Conservation (phyloP, 1,284 basidiomycete genomes). For the Inonotus hispidus region DNA sequence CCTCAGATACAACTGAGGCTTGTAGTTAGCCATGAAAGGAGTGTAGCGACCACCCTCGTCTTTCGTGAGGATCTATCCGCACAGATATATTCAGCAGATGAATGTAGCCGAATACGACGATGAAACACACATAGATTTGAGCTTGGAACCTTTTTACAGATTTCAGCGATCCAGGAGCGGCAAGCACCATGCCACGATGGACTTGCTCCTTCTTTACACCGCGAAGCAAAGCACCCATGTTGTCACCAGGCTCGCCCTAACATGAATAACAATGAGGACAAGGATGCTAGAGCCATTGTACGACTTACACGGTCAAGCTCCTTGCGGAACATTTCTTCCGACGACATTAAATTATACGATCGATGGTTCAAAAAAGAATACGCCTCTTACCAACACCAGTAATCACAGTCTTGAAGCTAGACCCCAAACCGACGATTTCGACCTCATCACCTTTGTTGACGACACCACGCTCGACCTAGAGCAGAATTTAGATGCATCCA, state of each 20-base stretch:
- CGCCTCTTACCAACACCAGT: slow-evolving; percentile 81
- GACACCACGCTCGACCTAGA: slow-evolving; percentile 87
- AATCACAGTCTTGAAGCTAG: slow-evolving; percentile 84
- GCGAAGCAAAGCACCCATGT: slow-evolving; percentile 97
- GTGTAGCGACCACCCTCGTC: slow-evolving; percentile 97
- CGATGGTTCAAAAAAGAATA: background rate
- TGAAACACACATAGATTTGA: slow-evolving; percentile 71
- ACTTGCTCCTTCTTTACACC: slow-evolving; percentile 98
- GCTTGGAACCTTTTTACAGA: slow-evolving; percentile 92
- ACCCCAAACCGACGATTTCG: slow-evolving; percentile 89
- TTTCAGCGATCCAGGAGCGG: slow-evolving; percentile 91
- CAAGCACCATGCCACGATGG: slow-evolving; percentile 89
- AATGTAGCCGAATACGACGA: background rate
- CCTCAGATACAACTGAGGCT: slow-evolving; percentile 94
- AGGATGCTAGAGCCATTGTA: background rate
- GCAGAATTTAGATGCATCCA: background rate
- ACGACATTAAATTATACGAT: slow-evolving; percentile 1
- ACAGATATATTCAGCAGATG: slow-evolving; percentile 4
- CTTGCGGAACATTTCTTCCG: slow-evolving; percentile 98
- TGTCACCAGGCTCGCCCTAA: slow-evolving; percentile 96
- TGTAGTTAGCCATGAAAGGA: slow-evolving; percentile 96
- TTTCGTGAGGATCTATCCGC: slow-evolving; percentile 78
- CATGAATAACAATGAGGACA: slow-evolving; percentile 2
- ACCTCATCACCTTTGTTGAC: slow-evolving; percentile 93
- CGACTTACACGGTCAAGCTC: slow-evolving; percentile 85